Evolutionary conservation across 805 yeast species (phyloP), one percentile per base, ranked within the genome.

Genomic region (Ogataea methanolica): DNA sequence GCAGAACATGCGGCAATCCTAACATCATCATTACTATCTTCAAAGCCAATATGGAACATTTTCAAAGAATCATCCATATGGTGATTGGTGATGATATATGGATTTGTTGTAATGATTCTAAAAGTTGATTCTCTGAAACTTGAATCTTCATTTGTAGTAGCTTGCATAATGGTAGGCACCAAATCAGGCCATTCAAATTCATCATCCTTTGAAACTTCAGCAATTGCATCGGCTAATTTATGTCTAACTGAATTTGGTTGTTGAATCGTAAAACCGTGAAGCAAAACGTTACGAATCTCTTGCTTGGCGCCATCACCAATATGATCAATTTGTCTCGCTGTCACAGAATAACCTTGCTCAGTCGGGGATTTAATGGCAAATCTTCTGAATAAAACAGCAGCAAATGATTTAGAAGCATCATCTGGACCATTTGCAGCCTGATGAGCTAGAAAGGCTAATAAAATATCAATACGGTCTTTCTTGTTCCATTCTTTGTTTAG

Each of bases 1-100:
- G 99, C 97, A 17, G 88, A 81, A 53, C 94, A 89, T 3, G 97
- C 88, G 17, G 96, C 85, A 51, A 94, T 87, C 61, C 96, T 81
- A 33, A 94, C 98, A 46, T 82, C 83, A 66, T 89, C 97, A 57
- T 75, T 74, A 2, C 71, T 60, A 65, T 94, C 98, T 21, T 78
- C 83, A 62, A 94, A 92, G 1, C 96, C 98, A 2, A 78, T 61
- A 56, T 80, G 82, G 64, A 91, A 90, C 36, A 91, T 73, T 14
- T 90, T 85, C 44, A 87, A 59, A 1, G 79, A 79, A 22, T 78
- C 75, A 44, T 59, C 56, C 19, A 63, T 42, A 26, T 59, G 60
- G 26, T 59, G 58, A 36, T 74, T 73, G 47, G 83, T 84, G 48
- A 91, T 76, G 34, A 89, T 71, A 47, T 83, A 85, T 7, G 99